Evolutionary conservation across 2,329 filamentous ascomycete genomes (phyloP).

Genomic region (Nannizzia gypsea): DNA sequence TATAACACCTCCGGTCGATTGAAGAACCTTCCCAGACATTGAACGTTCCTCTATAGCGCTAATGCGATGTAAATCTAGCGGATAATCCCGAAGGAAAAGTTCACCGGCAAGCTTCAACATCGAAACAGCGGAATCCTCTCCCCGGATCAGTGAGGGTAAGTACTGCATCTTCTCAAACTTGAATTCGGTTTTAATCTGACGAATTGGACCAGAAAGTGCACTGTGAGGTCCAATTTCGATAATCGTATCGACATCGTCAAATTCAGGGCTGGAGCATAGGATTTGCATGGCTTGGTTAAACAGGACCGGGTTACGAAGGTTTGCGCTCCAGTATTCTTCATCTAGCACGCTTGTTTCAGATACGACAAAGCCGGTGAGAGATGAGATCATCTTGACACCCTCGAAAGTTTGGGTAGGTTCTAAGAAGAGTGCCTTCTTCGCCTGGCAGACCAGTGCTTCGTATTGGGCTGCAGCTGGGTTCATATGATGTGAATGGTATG

Average conservation of each 20-base stretch:
- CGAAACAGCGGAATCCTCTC: conserved; percentile 4
- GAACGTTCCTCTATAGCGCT: no score
- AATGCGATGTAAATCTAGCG: conserved; percentile 8
- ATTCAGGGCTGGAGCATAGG: background rate
- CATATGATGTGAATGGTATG: conserved; percentile 11
- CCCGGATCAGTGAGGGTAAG: conserved; percentile 3
- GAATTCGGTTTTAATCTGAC: conserved; percentile 9
- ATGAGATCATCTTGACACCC: conserved; percentile 6
- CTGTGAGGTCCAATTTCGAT: conserved; percentile 14
- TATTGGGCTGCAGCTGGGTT: background rate
- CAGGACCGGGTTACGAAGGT: background rate
- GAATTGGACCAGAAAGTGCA: conserved; percentile 12
- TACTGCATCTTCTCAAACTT: background rate
- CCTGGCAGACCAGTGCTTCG: no score
- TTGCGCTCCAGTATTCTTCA: background rate
- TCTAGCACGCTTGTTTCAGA: background rate
- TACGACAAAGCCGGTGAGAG: conserved; percentile 4
- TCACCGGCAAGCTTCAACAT: background rate
- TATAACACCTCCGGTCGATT: no score
- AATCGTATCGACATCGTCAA: background rate
- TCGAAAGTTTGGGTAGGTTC: background rate
- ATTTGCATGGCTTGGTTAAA: background rate
- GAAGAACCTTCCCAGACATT: background rate
- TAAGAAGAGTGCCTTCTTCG: no score
- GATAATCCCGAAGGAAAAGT: conserved; percentile 7